Conservation (phyloP, 192 early-diverging fungal genomes). For the Mortierella claussenii region DNA sequence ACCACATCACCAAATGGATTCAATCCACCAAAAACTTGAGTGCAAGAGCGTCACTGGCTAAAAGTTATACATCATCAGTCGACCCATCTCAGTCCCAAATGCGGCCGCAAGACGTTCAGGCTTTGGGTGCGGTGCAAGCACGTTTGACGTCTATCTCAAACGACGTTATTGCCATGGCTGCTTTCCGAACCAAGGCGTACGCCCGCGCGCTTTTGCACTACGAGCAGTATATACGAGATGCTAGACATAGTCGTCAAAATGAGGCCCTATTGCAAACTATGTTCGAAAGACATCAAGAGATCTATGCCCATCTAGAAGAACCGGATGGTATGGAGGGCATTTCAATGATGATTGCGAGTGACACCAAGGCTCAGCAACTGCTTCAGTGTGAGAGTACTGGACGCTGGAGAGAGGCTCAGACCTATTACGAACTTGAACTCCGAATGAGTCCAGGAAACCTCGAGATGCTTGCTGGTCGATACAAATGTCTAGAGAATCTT, state of each 20-base stretch:
- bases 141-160: constrained; percentile 72
- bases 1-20: constrained; percentile 59
- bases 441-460: constrained; percentile 56
- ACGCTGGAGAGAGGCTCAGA: constrained; percentile 73
- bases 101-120: constrained; percentile 1
- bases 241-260: constrained; percentile 18
- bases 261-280: constrained; percentile 20
- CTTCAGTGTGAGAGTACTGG: constrained; percentile 71
- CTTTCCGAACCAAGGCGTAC: constrained; percentile 69
- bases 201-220: constrained; percentile 76
- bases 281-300: constrained; percentile 65
- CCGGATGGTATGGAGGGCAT: constrained; percentile 77
- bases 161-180: constrained; percentile 67
- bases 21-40: constrained; percentile 27
- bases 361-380: constrained; percentile 71
- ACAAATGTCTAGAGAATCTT: constrained; percentile 75
- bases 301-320: constrained; percentile 77
- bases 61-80: constrained; percentile 19
- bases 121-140: constrained; percentile 44
- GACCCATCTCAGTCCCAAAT: constrained; percentile 24
- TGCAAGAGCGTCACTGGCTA: constrained; percentile 11
- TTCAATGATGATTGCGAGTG: constrained; percentile 59
- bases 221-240: constrained; percentile 69
- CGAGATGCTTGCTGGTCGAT: constrained; percentile 65
- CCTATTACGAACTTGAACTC: constrained; percentile 67